Base-by-base conservation (phyloP, 495 filamentous ascomycete species). In the Neurospora sublineolata region DNA sequence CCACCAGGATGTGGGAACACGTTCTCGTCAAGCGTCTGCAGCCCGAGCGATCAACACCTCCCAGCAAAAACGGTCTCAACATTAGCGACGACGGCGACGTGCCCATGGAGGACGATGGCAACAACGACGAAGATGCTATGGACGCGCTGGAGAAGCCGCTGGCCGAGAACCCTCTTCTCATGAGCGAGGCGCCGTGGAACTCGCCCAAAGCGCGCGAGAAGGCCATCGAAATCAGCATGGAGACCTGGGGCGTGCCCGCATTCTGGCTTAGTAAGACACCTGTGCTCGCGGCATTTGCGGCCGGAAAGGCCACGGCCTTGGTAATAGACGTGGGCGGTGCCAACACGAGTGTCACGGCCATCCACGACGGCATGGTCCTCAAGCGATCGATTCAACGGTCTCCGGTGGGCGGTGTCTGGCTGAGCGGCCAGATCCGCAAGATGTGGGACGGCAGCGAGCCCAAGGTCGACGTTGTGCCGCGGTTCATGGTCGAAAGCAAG, bases 121-220 rank as follows among this genome's bases (percentile, higher is more conserved):
- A 91, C 37, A 82, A 92, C 87, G 76, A 78, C 20, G 77, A 80
- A n/a, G 76, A 79, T 7, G 72, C 64, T 37, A 80, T 86, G 46
- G 93, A 94, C 70, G 84, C 86, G 79, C 73, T 88, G 52, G 93
- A 97, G 79, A 93, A 92, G 77, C 87, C 92, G 41, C 84, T 99
- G 68, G 86, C 88, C 33, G 96, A 99, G 75, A 94, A 90, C 79
- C 96, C 95, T 14, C 83, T 99, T 74, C 86, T 99, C 46, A 93
- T 98, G 90, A 97, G 92, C 5, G 95, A 99, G 83, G 91, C 93
- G 27, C 91, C 92, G 37, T 97, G 94, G 94, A 98, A 97, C 79
- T 84, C 90, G 27, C 79, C 87, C 18, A 98, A 97, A 81, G 88
- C 90, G 72, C 86, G 95, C 42, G 95, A 99, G 80, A 94, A 93